Evolutionary conservation across 2,329 filamentous ascomycete genomes (phyloP).

Genomic region (Fusarium euwallaceae): DNA sequence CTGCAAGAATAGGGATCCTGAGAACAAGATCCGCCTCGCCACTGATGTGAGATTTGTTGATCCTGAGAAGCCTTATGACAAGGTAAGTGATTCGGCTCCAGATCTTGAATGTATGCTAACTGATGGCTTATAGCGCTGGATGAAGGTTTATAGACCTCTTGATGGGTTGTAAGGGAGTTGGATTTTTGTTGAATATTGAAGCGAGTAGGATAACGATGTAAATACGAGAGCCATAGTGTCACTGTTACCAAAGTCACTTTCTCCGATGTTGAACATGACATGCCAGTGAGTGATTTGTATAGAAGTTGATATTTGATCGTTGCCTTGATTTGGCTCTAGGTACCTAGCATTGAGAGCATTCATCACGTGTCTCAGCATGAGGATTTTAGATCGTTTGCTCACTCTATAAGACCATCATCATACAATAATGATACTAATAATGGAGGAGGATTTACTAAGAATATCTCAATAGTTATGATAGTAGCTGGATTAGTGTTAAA

Average conservation of each 20-base stretch:
- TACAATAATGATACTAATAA: too few relatives aligned
- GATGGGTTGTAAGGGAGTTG: not conserved
- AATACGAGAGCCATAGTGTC: not conserved
- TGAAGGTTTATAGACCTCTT: constrained; percentile 4
- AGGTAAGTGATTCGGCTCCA: not conserved
- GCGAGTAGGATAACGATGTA: not conserved
- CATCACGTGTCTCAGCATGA: not conserved
- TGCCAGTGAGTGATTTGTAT: not conserved
- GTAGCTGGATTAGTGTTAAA: too few relatives aligned
- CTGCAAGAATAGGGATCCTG: constrained; percentile 26
- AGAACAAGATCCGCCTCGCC: constrained; percentile 19
- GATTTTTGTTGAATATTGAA: not conserved
- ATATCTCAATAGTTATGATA: too few relatives aligned
- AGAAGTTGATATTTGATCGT: not conserved
- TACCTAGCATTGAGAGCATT: too few relatives aligned
- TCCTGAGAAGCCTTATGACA: not conserved
- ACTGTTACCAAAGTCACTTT: not conserved
- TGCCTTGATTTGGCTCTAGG: too few relatives aligned
- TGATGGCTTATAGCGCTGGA: not conserved
- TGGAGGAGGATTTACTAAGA: too few relatives aligned
- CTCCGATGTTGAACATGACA: not conserved
- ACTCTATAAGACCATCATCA: too few relatives aligned
- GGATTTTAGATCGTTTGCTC: too few relatives aligned
- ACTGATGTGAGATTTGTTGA: constrained; percentile 17
- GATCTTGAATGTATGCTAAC: not conserved